A percentile compares a stretch with the other conserved stretches of the same genome.
phyloP scores from a whole-genome alignment of 1,284 basidiomycete species.

The Mycena sp. region DNA sequence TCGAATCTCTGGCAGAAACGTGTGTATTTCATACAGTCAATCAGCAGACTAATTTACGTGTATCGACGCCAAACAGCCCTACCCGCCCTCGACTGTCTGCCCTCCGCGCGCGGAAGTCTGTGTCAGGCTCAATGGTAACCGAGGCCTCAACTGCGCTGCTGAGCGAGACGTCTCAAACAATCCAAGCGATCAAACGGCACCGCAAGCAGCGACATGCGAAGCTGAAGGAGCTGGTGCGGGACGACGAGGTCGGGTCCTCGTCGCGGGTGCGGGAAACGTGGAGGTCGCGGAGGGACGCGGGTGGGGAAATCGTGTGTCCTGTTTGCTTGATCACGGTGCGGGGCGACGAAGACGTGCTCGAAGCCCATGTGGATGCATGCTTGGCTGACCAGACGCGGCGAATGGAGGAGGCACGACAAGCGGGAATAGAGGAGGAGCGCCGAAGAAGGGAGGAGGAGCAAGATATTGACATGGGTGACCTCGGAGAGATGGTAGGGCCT shows the following conservation, averaged over 20 bases:
- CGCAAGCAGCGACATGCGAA: constrained; percentile 70
- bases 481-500: constrained; percentile 46
- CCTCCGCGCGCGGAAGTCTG: constrained; percentile 65
- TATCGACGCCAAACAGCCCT: constrained; percentile 30
- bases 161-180: constrained; percentile 50
- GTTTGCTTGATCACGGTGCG: constrained; percentile 65
- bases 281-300: constrained; percentile 40
- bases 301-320: constrained; percentile 64
- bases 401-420: constrained; percentile 52
- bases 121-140: constrained; percentile 35
- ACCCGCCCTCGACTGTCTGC: constrained; percentile 63
- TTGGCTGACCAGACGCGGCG: constrained; percentile 63
- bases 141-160: constrained; percentile 42
- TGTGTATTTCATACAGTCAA: constrained; percentile 6
- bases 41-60: constrained; percentile 31
- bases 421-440: constrained; percentile 39
- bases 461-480: constrained; percentile 23
- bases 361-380: constrained; percentile 82
- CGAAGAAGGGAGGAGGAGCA: constrained; percentile 46
- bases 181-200: constrained; percentile 66
- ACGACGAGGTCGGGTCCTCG: too few species aligned
- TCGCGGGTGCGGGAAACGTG: constrained; percentile 31
- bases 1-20: constrained; percentile 42
- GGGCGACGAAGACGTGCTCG: constrained; percentile 75
- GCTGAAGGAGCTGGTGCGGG: constrained; percentile 67